phyloP scores from a whole-genome alignment of 2,329 filamentous ascomycete genomes.

The Colletotrichum neosansevieriae region DNA sequence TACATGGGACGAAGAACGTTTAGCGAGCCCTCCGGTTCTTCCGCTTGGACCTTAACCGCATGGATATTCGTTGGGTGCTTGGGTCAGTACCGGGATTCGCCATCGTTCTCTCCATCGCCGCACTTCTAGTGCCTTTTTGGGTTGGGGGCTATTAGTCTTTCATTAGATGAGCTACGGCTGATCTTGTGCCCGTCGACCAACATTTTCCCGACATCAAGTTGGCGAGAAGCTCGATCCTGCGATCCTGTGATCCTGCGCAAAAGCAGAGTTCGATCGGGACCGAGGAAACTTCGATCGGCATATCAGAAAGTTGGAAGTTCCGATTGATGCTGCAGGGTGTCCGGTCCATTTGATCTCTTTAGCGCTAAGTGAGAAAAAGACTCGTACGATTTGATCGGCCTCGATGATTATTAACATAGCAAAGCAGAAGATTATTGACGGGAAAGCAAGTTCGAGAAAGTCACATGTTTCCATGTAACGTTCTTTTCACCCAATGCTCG shows the following conservation, averaged over 20 bases:
- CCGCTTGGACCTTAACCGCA: too few relatives aligned
- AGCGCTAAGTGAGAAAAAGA: neutral
- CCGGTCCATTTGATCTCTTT: neutral
- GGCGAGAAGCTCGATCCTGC: neutral
- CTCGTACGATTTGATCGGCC: too few relatives aligned
- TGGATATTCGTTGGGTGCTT: too few relatives aligned
- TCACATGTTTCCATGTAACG: too few relatives aligned
- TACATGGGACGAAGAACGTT: neutral
- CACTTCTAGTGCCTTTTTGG: too few relatives aligned
- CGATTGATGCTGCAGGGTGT: neutral
- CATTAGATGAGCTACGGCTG: neutral
- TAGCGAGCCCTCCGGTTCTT: too few relatives aligned
- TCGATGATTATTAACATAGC: too few relatives aligned
- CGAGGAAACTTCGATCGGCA: slow-evolving; percentile 11
- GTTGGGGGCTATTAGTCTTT: too few relatives aligned
- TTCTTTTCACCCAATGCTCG: too few relatives aligned
- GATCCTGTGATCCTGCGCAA: rapidly evolving
- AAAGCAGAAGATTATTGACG: too few relatives aligned
- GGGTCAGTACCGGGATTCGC: neutral
- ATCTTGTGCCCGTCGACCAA: neutral
- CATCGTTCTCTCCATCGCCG: neutral
- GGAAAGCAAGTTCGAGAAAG: too few relatives aligned
- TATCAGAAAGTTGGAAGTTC: neutral
- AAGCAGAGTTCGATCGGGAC: neutral
- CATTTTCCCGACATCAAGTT: rapidly evolving